These are phyloP conservation scores for Colletotrichum cordylinicola DNA, from an alignment of 2,329 filamentous ascomycete species.

Conservation along the genomic window DNA sequence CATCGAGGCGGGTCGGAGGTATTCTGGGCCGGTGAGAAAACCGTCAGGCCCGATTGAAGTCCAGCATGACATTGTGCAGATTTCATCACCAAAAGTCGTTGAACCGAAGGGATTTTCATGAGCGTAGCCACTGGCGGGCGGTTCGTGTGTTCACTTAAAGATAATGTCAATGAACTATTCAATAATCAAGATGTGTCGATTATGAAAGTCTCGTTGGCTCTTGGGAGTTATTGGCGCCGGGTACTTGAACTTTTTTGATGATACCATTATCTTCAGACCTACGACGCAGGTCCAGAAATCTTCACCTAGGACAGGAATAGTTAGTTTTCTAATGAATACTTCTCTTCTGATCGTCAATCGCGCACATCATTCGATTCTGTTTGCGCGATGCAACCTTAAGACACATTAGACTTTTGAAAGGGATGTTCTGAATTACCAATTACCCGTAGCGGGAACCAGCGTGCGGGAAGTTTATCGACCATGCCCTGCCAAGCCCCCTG, in stretches of 20 bases:
- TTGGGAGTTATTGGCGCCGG: neutral
- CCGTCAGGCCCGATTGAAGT: neutral
- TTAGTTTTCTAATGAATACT: neutral
- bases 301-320: neutral
- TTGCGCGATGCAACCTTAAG: neutral
- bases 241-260: neutral
- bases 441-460: neutral
- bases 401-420: neutral
- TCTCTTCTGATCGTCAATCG: neutral
- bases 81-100: neutral
- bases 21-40: neutral
- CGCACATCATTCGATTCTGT: neutral
- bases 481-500: neutral
- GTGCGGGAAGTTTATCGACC: neutral
- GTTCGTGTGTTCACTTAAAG: neutral
- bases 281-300: neutral
- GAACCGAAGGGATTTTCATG: neutral
- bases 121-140: neutral
- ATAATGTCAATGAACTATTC: neutral
- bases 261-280: neutral
- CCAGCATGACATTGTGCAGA: constrained; percentile 6
- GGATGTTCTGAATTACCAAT: neutral
- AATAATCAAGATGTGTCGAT: neutral
- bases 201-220: neutral
- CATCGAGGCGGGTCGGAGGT: neutral